Evolutionary conservation across 169 alveolate genomes (phyloP).

Genomic region (Plasmodium adleri): DNA sequence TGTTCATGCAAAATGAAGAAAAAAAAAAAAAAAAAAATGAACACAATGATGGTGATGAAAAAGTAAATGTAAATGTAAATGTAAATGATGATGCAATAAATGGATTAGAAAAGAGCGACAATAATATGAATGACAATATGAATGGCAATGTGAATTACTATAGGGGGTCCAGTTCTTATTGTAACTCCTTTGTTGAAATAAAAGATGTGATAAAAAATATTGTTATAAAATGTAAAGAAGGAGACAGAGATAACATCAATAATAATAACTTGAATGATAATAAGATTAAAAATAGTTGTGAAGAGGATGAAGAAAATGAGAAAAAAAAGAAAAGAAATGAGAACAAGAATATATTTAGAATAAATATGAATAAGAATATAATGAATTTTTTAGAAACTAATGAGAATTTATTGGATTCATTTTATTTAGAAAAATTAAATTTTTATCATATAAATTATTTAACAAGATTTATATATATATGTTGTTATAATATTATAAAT

Average conservation of each 20-base stretch:
- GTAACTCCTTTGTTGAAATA: too few species aligned
- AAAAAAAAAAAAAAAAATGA: background rate
- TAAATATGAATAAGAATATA: background rate
- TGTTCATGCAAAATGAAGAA: slow-evolving; percentile 18
- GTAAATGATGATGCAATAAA: background rate
- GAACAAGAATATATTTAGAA: background rate
- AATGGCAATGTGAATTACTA: background rate
- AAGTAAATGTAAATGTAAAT: background rate
- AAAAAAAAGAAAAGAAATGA: background rate
- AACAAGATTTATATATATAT: slow-evolving; percentile 9
- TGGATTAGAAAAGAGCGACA: background rate
- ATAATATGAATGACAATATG: background rate
- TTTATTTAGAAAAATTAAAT: slow-evolving; percentile 1
- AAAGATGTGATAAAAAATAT: too few species aligned
- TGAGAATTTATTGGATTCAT: background rate
- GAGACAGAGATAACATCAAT: background rate
- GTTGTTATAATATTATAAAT: slow-evolving; percentile 35
- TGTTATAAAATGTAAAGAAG: too few species aligned
- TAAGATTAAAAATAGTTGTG: background rate
- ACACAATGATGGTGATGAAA: background rate
- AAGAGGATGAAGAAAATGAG: background rate
- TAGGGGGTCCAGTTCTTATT: background rate
- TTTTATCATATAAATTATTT: slow-evolving; percentile 5
- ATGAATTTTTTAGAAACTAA: slow-evolving; percentile 5
- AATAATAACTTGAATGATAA: background rate